phyloP scores from a whole-genome alignment of 129 eudicot genomes.

The Smallanthus sonchifolius region DNA sequence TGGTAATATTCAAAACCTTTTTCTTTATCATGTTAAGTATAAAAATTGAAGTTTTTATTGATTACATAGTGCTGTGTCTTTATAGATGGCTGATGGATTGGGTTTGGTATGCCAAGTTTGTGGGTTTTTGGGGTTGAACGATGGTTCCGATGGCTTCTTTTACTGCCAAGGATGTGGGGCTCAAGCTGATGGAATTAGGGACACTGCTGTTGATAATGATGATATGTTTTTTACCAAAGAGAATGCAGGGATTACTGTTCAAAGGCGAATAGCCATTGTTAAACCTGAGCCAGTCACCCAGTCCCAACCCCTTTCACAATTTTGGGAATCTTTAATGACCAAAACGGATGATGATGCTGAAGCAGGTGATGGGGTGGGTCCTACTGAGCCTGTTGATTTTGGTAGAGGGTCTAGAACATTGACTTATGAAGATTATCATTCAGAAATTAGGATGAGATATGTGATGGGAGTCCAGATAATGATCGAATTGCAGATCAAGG shows the following conservation, averaged over 20 bases:
- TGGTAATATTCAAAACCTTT: background rate
- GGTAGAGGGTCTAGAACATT: conserved; percentile 26
- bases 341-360: conserved; percentile 10
- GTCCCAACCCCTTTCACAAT: conserved; percentile 48
- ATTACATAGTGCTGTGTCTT: background rate
- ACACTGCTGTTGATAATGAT: conserved; percentile 48
- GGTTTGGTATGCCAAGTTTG: conserved; percentile 44
- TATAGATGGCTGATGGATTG: conserved; percentile 31
- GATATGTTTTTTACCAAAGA: conserved; percentile 31
- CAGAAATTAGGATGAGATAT: conserved; percentile 57
- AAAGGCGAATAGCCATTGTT: conserved; percentile 25
- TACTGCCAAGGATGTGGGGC: conserved; percentile 60
- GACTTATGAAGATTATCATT: conserved; percentile 48
- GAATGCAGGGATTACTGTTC: conserved; percentile 21
- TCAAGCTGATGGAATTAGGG: conserved; percentile 51
- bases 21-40: background rate
- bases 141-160: conserved; percentile 56
- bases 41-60: background rate
- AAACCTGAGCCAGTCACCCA: conserved; percentile 36
- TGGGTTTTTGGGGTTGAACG: conserved; percentile 42
- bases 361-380: conserved; percentile 50
- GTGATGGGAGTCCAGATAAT: conserved; percentile 67
- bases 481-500: conserved; percentile 58
- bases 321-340: conserved; percentile 40
- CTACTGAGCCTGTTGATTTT: conserved; percentile 64